Conservation (phyloP, 768 basidiomycete species). For the Tylopilus rubrobrunneus region DNA sequence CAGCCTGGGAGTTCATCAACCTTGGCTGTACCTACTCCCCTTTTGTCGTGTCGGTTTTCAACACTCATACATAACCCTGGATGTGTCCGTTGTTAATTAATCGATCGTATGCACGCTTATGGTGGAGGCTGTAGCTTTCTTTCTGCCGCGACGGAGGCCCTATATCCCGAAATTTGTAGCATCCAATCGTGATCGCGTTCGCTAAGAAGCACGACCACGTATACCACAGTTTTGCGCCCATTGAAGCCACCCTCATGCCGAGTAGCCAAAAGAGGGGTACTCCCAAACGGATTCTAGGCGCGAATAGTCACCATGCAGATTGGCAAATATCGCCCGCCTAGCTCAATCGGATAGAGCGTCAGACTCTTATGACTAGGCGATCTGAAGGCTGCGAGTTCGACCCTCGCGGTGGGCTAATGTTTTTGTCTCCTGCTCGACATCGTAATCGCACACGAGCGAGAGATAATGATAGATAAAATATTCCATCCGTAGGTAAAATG, state of each 20-base stretch:
- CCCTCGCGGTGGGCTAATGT: constrained; percentile 57
- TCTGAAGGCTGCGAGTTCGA: constrained; percentile 65
- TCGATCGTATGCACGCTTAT: background rate
- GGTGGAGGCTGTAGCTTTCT: background rate
- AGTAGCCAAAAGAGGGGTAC: background rate
- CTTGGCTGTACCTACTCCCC: background rate
- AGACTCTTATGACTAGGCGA: constrained; percentile 52
- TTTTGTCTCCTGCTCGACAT: background rate
- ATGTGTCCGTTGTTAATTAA: background rate
- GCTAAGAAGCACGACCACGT: background rate
- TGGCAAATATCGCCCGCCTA: constrained; percentile 43
- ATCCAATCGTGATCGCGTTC: background rate
- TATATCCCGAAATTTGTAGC: background rate
- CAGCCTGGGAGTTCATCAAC: background rate
- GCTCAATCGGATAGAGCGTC: constrained; percentile 69
- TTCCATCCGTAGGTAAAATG: constrained; percentile 13
- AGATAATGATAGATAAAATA: constrained; percentile 23
- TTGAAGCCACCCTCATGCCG: constrained; percentile 1
- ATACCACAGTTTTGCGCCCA: constrained; percentile 28
- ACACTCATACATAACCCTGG: background rate
- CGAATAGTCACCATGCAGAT: background rate
- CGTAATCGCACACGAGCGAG: background rate
- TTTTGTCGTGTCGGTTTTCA: background rate
- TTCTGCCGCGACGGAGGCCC: background rate
- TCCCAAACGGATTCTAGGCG: background rate